These are phyloP conservation scores for Leccinum imitatum DNA, from an alignment of 768 basidiomycete species.

Conservation along the genomic window DNA sequence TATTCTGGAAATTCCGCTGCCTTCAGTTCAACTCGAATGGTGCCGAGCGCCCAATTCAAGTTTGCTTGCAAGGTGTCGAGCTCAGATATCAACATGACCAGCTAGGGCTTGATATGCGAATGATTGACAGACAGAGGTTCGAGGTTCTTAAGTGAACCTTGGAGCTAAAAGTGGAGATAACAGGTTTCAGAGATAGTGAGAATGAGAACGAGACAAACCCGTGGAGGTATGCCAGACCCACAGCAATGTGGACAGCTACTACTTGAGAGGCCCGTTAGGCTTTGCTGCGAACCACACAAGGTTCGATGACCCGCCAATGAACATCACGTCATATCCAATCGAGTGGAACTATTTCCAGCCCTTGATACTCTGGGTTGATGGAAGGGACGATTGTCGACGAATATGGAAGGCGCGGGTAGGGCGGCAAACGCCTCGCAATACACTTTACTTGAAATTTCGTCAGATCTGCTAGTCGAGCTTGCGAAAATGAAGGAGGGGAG, in stretches of 20 bases:
- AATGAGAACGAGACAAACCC: not conserved
- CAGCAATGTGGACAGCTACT: not conserved
- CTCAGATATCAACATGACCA: not conserved
- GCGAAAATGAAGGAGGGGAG: not conserved
- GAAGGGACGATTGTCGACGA: not conserved
- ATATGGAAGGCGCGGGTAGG: not conserved
- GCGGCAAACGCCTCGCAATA: not conserved
- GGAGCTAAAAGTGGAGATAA: not conserved
- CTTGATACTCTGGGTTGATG: too few relatives aligned
- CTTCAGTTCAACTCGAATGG: not conserved
- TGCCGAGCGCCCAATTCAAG: not conserved
- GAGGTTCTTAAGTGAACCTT: not conserved
- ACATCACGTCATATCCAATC: too few relatives aligned
- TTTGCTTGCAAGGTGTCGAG: not conserved
- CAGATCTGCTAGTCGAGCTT: not conserved
- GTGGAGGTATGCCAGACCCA: not conserved
- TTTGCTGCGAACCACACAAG: too few relatives aligned
- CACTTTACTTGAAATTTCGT: not conserved
- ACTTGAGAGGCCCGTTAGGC: not conserved
- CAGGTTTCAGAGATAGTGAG: not conserved
- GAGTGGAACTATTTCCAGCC: too few relatives aligned
- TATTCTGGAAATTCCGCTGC: not conserved
- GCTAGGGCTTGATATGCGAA: not conserved
- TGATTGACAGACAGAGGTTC: not conserved
- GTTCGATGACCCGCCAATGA: too few relatives aligned